phyloP scores from a whole-genome alignment of 306 rosid genomes.

The Crotalaria pallida region DNA sequence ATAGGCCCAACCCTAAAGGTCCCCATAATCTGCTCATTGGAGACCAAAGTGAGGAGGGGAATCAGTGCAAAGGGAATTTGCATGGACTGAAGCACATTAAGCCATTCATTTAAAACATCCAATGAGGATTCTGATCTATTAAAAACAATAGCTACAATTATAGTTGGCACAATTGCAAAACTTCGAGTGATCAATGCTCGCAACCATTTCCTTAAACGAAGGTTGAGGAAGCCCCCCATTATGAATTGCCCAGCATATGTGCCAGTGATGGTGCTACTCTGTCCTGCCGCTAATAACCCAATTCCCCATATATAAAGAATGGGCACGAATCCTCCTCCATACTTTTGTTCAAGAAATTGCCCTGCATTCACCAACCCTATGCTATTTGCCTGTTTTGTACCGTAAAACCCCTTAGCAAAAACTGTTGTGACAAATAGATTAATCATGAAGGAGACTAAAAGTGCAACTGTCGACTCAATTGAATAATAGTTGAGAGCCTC shows the following conservation, averaged over 20 bases:
- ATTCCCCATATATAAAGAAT: conserved; percentile 89
- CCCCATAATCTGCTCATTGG: conserved; percentile 82
- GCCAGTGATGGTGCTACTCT: conserved; percentile 89
- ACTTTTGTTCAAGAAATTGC: conserved; percentile 71
- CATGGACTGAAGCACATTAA: conserved; percentile 84
- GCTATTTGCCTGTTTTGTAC: conserved; percentile 53
- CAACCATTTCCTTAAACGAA: conserved; percentile 81
- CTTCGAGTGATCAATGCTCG: conserved; percentile 85
- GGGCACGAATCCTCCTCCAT: conserved; percentile 77
- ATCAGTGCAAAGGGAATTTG: conserved; percentile 91
- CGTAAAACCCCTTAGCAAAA: conserved; percentile 78
- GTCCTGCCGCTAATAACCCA: conserved; percentile 89
- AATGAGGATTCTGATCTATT: conserved; percentile 67
- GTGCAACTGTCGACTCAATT: conserved; percentile 70
- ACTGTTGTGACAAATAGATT: conserved; percentile 77
- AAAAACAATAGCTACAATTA: conserved; percentile 65
- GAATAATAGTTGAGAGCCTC: conserved; percentile 86
- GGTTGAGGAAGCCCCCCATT: conserved; percentile 95
- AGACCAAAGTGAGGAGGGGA: conserved; percentile 81
- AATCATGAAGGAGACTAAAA: conserved; percentile 63
- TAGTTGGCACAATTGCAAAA: conserved; percentile 83
- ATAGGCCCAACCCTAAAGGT: conserved; percentile 71
- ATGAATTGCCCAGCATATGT: conserved; percentile 92
- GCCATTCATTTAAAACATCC: conserved; percentile 87
- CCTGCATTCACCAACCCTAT: conserved; percentile 90